Conservation (phyloP, 352 stramenopile species). For the Pilasporangium apinafurcum region DNA sequence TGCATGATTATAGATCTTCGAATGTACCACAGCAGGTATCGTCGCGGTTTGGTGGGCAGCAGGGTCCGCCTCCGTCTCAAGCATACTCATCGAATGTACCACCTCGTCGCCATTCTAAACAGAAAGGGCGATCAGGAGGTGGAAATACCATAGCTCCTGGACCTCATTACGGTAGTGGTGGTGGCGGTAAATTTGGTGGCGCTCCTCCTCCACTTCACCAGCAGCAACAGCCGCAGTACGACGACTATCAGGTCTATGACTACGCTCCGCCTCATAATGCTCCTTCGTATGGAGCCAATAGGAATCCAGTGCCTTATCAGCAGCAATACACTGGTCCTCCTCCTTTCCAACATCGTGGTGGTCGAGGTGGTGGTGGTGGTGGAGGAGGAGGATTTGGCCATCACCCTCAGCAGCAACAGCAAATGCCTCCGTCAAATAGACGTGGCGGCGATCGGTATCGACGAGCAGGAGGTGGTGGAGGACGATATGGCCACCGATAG, state of each 20-base stretch:
- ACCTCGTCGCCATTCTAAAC: constrained; percentile 7
- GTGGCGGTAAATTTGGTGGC: constrained; percentile 7
- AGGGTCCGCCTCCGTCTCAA: background rate
- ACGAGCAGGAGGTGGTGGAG: constrained; percentile 14
- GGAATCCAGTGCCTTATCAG: constrained; percentile 13
- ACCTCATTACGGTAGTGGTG: constrained; percentile 2
- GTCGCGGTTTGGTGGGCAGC: background rate
- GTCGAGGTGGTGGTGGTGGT: constrained; percentile 8
- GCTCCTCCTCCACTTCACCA: constrained; percentile 6
- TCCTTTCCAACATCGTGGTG: constrained; percentile 8
- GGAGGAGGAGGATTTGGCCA: constrained; percentile 5
- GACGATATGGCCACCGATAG: constrained; percentile 17
- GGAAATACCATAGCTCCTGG: constrained; percentile 3
- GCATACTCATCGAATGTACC: constrained; percentile 5
- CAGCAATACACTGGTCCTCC: constrained; percentile 5
- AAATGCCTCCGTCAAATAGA: constrained; percentile 1
- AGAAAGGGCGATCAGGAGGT: constrained; percentile 2
- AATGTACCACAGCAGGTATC: too few species aligned
- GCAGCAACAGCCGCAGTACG: background rate
- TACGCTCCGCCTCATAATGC: constrained; percentile 2
- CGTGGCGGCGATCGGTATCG: constrained; percentile 11
- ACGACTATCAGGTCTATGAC: constrained; percentile 3
- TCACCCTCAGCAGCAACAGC: constrained; percentile 1
- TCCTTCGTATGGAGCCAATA: constrained; percentile 7
- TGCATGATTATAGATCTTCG: constrained; percentile 6